phyloP scores from a whole-genome alignment of 2,329 filamentous ascomycete genomes.

The Ustulina deusta region DNA sequence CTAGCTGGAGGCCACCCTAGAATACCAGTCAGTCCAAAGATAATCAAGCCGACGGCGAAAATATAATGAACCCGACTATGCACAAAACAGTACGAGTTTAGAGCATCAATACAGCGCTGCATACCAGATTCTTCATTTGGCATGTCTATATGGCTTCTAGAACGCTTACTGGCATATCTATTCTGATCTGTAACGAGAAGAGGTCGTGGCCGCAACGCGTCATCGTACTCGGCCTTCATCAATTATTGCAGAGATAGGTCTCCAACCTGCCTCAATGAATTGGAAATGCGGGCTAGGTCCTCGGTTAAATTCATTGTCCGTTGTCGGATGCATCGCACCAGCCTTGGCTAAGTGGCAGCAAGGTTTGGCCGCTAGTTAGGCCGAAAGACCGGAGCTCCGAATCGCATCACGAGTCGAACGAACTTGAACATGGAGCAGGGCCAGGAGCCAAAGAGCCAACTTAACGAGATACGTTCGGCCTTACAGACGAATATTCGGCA shows the following conservation, averaged over 20 bases:
- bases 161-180: constrained; percentile 66
- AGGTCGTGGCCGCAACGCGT: constrained; percentile 13
- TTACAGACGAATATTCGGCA: constrained; percentile 38
- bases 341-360: constrained; percentile 45
- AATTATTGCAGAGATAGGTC: constrained; percentile 62
- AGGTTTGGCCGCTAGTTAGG: constrained; percentile 32
- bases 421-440: constrained; percentile 41
- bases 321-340: constrained; percentile 52
- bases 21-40: constrained; percentile 58
- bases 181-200: constrained; percentile 68
- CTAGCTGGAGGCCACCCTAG: constrained; percentile 68
- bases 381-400: constrained; percentile 42
- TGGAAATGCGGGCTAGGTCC: constrained; percentile 61
- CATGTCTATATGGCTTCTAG: constrained; percentile 70
- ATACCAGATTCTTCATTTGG: constrained; percentile 51
- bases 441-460: constrained; percentile 37
- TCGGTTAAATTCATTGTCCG: constrained; percentile 54
- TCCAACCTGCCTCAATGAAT: constrained; percentile 65
- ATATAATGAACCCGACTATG: constrained; percentile 51
- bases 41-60: constrained; percentile 55
- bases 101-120: not conserved
- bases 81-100: not conserved
- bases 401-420: constrained; percentile 37
- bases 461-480: constrained; percentile 43
- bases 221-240: constrained; percentile 51